Base-by-base conservation (phyloP, 179 eudicot species). In the Vitellaria paradoxa region DNA sequence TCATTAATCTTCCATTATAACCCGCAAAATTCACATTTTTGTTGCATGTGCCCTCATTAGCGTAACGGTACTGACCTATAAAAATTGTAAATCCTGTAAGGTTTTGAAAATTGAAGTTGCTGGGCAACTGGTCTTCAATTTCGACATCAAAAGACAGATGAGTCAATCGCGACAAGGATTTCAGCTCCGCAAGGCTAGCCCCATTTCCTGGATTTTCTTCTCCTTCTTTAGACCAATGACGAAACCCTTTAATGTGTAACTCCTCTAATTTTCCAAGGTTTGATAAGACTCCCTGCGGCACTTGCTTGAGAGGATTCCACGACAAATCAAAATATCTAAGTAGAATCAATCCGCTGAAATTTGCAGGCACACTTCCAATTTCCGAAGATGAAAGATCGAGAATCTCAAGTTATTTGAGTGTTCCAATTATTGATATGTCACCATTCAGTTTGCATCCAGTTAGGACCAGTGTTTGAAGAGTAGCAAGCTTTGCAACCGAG, bases 321-420 rank as follows among this genome's bases (percentile, higher is more conserved):
- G 73, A 59, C 65, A 69, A 37, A 60, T 77, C 80, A 15, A 77
- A 68, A 52, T 70, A 61, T 66, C 46, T 70, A 9, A 77, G 40
- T 17, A 23, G 20, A 21, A 68, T 37, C 5, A 77, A 52, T 50
- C 60, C 57, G 46, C 59, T 66, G 26, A 77, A 40, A 8, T 60
- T 8, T 47, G 5, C 18, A 23, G 75, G 80, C 10, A 77, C 60
- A 11, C 1, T 26, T 26, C 61, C 5, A 47, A 77, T 77, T 5
- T n/a, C 37, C 20, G 26, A 60, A 13, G 26, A 26, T 9, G 42
- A 26, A 45, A 73, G 45, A 3, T 20, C 23, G 8, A 73, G 76
- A 73, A 73, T 62, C 59, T 55, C 45, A 42, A 59, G 76, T 12
- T 59, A 15, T 15, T 15, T 56, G n/a, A 73, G 26, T 10, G 59